These are phyloP conservation scores for Malassezia globosa DNA, from an alignment of 1,284 basidiomycete genomes.

Conservation along the genomic window DNA sequence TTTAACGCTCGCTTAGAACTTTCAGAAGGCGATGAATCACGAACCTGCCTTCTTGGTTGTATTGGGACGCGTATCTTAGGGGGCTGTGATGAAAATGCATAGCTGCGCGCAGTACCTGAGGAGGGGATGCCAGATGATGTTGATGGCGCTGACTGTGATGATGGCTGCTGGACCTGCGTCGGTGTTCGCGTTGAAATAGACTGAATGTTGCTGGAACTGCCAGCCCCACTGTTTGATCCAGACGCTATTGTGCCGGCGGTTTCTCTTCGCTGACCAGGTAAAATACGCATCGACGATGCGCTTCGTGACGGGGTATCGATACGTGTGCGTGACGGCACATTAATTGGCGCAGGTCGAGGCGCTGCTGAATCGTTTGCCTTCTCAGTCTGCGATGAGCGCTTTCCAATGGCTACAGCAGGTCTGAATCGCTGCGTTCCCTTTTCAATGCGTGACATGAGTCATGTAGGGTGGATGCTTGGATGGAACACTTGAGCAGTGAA, in stretches of 20 bases:
- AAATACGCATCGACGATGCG: not conserved
- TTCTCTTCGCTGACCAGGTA: no score
- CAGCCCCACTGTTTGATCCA: no score
- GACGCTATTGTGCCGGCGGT: no score
- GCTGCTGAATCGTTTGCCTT: not conserved
- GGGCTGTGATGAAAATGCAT: conserved; percentile 10
- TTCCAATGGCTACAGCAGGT: conserved; percentile 6
- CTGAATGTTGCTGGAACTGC: no score
- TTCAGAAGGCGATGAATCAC: not conserved
- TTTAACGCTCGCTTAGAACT: no score
- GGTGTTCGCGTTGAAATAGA: no score
- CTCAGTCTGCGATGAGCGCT: not conserved
- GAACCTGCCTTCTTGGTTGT: no score
- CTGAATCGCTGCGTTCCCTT: conserved; percentile 18
- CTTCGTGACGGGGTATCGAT: no score
- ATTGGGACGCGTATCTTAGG: not conserved
- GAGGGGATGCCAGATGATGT: not conserved
- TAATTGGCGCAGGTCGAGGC: not conserved
- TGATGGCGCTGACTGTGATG: not conserved
- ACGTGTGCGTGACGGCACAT: no score
- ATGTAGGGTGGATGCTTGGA: no score
- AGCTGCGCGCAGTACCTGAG: conserved; percentile 6
- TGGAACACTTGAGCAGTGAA: no score
- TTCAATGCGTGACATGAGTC: conserved; percentile 19
- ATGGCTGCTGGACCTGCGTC: no score